Evolutionary conservation across 495 filamentous ascomycete genomes (phyloP).

Genomic region (Halenospora varia): DNA sequence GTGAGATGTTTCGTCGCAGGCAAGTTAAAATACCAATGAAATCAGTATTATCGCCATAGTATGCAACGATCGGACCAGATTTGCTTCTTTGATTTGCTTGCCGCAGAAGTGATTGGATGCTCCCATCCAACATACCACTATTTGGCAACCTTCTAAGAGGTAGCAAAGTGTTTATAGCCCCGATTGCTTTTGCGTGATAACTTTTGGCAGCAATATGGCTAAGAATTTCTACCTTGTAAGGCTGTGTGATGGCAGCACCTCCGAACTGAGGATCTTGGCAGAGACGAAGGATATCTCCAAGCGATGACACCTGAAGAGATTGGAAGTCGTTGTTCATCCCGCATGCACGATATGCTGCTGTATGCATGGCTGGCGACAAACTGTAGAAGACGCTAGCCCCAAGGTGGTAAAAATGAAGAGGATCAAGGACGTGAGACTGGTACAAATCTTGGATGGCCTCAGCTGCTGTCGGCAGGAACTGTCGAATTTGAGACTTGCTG

Average conservation of each 20-base stretch:
- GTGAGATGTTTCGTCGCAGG: slow-evolving; percentile 70
- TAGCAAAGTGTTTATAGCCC: slow-evolving; percentile 78
- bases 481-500: slow-evolving; percentile 26
- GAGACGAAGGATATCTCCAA: slow-evolving; percentile 60
- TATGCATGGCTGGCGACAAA: slow-evolving; percentile 76
- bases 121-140: slow-evolving; percentile 37
- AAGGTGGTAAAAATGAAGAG: slow-evolving; percentile 70
- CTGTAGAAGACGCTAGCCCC: slow-evolving; percentile 72
- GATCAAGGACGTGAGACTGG: slow-evolving; percentile 54
- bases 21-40: slow-evolving; percentile 63
- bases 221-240: slow-evolving; percentile 70
- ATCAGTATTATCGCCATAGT: slow-evolving; percentile 84
- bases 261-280: slow-evolving; percentile 64
- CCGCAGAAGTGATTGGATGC: slow-evolving; percentile 58
- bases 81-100: slow-evolving; percentile 62
- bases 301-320: slow-evolving; percentile 56
- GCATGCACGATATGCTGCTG: slow-evolving; percentile 65
- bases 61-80: slow-evolving; percentile 57
- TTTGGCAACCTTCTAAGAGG: slow-evolving; percentile 59
- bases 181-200: slow-evolving; percentile 73
- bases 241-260: slow-evolving; percentile 67
- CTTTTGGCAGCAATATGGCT: slow-evolving; percentile 64
- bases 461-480: slow-evolving; percentile 44
- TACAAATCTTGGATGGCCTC: slow-evolving; percentile 56
- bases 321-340: slow-evolving; percentile 71